These are phyloP conservation scores for Pseudocercospora musae DNA, from an alignment of 2,329 filamentous ascomycete species.

Conservation along the genomic window DNA sequence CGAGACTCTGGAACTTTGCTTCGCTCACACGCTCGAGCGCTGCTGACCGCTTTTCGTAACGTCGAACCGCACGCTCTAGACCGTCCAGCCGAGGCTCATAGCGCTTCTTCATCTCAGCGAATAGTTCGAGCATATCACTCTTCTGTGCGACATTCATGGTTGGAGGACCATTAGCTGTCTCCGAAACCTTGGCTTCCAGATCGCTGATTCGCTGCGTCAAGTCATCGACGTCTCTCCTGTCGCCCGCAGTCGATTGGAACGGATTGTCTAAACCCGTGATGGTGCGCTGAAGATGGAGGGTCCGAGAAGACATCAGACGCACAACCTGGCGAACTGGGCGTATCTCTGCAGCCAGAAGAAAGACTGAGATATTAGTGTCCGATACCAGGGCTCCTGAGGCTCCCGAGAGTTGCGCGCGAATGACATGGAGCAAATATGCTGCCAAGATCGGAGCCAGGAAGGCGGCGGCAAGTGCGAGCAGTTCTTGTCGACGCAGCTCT, in stretches of 20 bases:
- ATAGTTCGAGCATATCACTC: constrained; percentile 32
- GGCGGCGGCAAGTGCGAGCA: constrained; percentile 70
- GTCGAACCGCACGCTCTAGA: constrained; percentile 79
- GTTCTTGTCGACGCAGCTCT: constrained; percentile 72
- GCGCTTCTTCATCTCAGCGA: constrained; percentile 58
- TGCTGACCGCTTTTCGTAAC: constrained; percentile 85
- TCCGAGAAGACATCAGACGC: constrained; percentile 73
- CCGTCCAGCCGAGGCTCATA: constrained; percentile 82
- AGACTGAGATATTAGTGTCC: constrained; percentile 89
- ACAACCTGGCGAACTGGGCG: constrained; percentile 78
- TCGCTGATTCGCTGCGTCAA: constrained; percentile 30
- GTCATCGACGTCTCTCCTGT: constrained; percentile 35
- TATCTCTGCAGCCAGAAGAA: constrained; percentile 81
- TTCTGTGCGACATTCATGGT: constrained; percentile 31
- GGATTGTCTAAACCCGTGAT: constrained; percentile 44
- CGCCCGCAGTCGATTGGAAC: constrained; percentile 22
- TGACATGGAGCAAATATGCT: constrained; percentile 78
- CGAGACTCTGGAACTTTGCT: constrained; percentile 67
- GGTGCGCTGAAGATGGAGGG: constrained; percentile 74
- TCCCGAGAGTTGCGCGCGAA: constrained; percentile 75
- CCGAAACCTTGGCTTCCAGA: constrained; percentile 32
- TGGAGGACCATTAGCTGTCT: constrained; percentile 25
- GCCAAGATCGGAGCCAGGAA: constrained; percentile 74
- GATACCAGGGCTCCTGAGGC: constrained; percentile 85
- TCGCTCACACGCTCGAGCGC: constrained; percentile 74